Base-by-base conservation (phyloP, 192 early-diverging fungal species). In the Coemansia sp. region DNA sequence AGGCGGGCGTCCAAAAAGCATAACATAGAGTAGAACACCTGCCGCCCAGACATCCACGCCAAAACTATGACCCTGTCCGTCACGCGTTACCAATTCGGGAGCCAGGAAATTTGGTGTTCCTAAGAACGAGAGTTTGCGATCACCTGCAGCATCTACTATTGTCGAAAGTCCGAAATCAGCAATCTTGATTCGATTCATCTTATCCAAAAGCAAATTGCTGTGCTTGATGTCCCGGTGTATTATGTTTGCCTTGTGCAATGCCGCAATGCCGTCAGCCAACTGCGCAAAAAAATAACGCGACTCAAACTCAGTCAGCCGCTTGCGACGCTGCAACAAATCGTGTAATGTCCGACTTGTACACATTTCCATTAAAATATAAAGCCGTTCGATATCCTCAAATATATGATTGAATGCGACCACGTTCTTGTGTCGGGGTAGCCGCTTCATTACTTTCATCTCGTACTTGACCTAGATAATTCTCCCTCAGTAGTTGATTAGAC, bases 61-160 rank as follows among this genome's bases (percentile, higher is more conserved):
- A 67, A 88, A 94, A 56, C 92, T 92, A 73, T 99, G 96, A 7
- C 96, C 95, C 1, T 87, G 80, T 62, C 83, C 75, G 29, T 82
- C 76, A 61, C 89, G 90, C 70, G 91, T 91, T 24, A 98, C 80
- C 23, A 99, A 89, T 72, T 99, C 97, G 0, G 97, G 97, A 2
- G 97, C 97, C 68, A 99, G 90, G 70, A 97, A 99, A 63, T 97
- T 97, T 3, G 96, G 97, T 7, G 97, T 99, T 11, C 97, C 97
- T 61, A 95, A 90, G 66, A 98, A 94, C 2, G 95, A 96, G 91
- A 85, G 90, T 85, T 96, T 98, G 52, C 97, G 85, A 58, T 98
- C 97, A 20, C 85, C 86, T 21, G 89, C 87, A 54, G 87, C 77
- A 54, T 88, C 84, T 20, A 98, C 69, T 24, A 88, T 83, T 2